Conservation (phyloP, 2,329 filamentous ascomycete genomes). For the Diaporthe sp. region DNA sequence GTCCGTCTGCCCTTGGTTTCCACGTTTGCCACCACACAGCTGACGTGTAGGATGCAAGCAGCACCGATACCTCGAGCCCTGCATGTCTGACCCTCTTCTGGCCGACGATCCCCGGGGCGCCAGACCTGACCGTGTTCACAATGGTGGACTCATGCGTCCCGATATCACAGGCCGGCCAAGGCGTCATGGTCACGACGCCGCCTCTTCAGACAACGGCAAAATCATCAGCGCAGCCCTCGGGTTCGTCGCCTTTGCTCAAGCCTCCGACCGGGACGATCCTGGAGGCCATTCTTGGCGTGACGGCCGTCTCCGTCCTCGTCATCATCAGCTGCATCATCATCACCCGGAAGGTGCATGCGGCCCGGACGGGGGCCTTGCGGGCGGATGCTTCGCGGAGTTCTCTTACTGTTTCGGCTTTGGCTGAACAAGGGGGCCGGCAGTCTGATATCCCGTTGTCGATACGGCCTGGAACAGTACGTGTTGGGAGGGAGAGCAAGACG, state of each 20-base stretch:
- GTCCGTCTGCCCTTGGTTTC: neutral
- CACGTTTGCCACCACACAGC: neutral
- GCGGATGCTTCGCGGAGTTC: neutral
- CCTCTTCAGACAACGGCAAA: neutral
- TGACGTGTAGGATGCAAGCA: neutral
- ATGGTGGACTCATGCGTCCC: conserved; percentile 18
- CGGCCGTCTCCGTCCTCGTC: neutral
- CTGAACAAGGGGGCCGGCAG: too few relatives aligned
- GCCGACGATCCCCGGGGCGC: neutral
- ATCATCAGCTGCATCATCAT: neutral
- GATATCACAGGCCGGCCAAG: neutral
- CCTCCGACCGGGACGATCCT: conserved; percentile 10
- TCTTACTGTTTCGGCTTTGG: neutral
- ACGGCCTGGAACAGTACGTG: neutral
- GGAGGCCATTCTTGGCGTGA: neutral
- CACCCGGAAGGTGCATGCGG: neutral
- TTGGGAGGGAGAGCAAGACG: neutral
- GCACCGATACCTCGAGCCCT: neutral
- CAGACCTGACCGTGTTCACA: neutral
- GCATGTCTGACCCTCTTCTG: conserved; percentile 1
- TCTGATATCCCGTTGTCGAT: neutral
- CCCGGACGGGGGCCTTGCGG: neutral
- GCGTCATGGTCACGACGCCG: neutral
- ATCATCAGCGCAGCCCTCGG: neutral
- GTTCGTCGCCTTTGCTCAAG: neutral